These are phyloP conservation scores for Leptodermis oblonga DNA, from an alignment of 257 asterid species.

Conservation along the genomic window DNA sequence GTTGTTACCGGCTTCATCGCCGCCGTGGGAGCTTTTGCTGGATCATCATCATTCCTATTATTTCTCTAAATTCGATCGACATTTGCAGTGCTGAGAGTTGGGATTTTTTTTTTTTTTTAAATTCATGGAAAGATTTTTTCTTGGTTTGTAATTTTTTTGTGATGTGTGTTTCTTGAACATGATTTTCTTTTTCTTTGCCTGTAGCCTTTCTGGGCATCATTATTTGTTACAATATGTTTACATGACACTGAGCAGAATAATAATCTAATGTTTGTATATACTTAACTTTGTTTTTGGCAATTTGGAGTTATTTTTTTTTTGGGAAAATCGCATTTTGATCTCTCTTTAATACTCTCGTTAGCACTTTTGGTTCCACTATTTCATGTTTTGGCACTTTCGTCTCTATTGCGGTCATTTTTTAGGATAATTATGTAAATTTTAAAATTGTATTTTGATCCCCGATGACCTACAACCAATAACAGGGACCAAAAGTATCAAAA, in stretches of 20 bases:
- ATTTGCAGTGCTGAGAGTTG: slow-evolving; percentile 18
- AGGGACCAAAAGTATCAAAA: too few relatives aligned
- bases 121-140: slow-evolving; percentile 2
- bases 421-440: too few relatives aligned
- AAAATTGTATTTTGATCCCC: too few relatives aligned
- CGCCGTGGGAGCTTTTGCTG: slow-evolving; percentile 37
- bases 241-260: slow-evolving; percentile 38
- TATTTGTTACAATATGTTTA: slow-evolving; percentile 24
- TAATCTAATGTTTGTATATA: slow-evolving; percentile 11
- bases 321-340: too few relatives aligned
- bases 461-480: too few relatives aligned
- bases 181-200: slow-evolving; percentile 14
- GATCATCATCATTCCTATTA: slow-evolving; percentile 35
- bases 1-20: slow-evolving; percentile 27
- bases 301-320: too few relatives aligned
- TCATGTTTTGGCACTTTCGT: too few relatives aligned
- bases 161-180: slow-evolving; percentile 13
- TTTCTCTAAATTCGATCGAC: slow-evolving; percentile 28
- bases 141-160: background rate
- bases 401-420: too few relatives aligned
- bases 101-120: background rate
- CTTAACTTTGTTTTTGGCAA: background rate
- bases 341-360: too few relatives aligned
- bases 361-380: too few relatives aligned
- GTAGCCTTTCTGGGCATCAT: too few relatives aligned